Base-by-base conservation (phyloP, 768 basidiomycete genomes). In the Agaricus sinodeliciosus region DNA sequence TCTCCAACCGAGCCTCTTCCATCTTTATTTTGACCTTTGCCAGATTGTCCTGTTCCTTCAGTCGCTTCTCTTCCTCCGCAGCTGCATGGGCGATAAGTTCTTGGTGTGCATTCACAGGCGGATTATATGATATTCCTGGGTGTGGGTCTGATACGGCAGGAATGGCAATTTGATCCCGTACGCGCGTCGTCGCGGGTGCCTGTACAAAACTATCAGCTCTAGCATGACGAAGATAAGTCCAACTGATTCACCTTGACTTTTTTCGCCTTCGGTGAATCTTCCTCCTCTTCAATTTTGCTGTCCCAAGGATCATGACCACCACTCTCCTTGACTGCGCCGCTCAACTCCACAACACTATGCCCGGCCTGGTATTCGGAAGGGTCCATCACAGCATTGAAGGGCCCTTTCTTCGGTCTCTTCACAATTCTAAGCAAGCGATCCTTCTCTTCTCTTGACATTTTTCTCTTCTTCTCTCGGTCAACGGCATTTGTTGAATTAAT, bases 41-140 rank as follows among this genome's bases (percentile, higher is more conserved):
- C 12, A 81, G 67, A 62, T 77, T 78, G 48, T 76, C 79, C 1
- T 73, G 77, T 52, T 82, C 76, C 22, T 69, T 70, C 37, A 82
- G 62, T 40, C 77, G 75, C 43, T 74, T 75, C 59, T 77, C 76
- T 66, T 94, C 94, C 12, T 76, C 65, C 55, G 81, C 76, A 48
- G 82, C 76, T 0, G 92, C 94, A 47, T 78, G 68, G 11, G 77
- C 69, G 18, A 97, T 63, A 4, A 95, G 78, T 45, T 81, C 80
- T 46, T 80, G 77, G 59, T 95, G 89, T 0, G 85, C 81, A 3
- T 79, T 74, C 0, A 78, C 80, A 0, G 83, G 81, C 0, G 94
- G 94, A 63, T 96, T 96, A 64, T 97, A 97, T 15, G 91, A 94
- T 3, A 85, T 79, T 16, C 94, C 94, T 28, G 81, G 81, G 58